phyloP scores from a whole-genome alignment of 2,329 filamentous ascomycete genomes.

The Scolecobasidium constrictum region DNA sequence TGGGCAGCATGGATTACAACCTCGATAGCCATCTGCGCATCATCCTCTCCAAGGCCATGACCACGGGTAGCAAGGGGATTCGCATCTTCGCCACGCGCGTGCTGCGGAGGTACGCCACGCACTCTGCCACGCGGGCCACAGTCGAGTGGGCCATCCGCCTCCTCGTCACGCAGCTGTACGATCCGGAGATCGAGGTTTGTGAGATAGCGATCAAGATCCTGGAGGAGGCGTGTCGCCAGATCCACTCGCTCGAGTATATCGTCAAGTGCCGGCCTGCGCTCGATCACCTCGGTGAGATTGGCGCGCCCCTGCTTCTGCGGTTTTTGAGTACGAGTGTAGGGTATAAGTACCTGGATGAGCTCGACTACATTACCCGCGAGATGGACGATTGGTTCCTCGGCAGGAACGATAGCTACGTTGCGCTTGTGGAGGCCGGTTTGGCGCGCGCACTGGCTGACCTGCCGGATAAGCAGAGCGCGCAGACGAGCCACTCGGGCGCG shows the following conservation, averaged over 20 bases:
- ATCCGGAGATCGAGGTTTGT: conserved; percentile 93
- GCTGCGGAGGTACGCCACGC: conserved; percentile 73
- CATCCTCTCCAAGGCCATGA: conserved; percentile 86
- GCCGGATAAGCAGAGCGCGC: conserved; percentile 26
- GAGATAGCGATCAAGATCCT: conserved; percentile 94
- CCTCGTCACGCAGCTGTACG: conserved; percentile 96
- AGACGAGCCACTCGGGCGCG: background rate
- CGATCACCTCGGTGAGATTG: conserved; percentile 93
- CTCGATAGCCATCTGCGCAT: conserved; percentile 78
- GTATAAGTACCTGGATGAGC: conserved; percentile 90
- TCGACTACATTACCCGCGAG: conserved; percentile 98
- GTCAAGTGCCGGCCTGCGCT: conserved; percentile 91
- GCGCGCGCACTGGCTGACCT: conserved; percentile 65
- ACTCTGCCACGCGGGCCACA: conserved; percentile 46
- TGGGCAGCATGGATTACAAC: conserved; percentile 88
- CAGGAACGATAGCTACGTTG: conserved; percentile 91
- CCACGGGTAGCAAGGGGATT: conserved; percentile 80
- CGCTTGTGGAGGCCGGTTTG: conserved; percentile 88
- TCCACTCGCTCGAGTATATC: conserved; percentile 84
- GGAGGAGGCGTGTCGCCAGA: conserved; percentile 93
- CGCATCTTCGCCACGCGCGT: conserved; percentile 82
- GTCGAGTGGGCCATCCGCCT: conserved; percentile 94
- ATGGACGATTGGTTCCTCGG: conserved; percentile 99
- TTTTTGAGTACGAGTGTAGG: conserved; percentile 94
- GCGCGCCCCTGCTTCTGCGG: conserved; percentile 79